Percentiles rank a stretch among this genome's conserved stretches.
Evolutionary conservation across 495 filamentous ascomycete genomes (phyloP).

Genomic region (Aspergillus incahuasiensis): DNA sequence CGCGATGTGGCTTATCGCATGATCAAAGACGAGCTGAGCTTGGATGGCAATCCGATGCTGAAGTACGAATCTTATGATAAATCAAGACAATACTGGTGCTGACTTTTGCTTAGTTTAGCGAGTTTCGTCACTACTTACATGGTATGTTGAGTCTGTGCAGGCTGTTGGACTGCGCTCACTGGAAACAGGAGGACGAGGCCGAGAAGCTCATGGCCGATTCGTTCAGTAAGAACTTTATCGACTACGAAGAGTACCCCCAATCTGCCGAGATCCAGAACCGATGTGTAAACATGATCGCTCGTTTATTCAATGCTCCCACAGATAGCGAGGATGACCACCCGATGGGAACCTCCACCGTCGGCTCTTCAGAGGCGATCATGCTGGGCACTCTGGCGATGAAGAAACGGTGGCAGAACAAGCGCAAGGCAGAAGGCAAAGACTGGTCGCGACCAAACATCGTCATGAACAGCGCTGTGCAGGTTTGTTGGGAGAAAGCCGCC

Average conservation of each 20-base stretch:
- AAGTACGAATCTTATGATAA: slow-evolving; percentile 51
- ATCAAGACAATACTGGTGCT: not conserved
- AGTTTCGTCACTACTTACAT: slow-evolving; percentile 87
- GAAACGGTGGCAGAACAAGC: slow-evolving; percentile 87
- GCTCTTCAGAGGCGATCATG: slow-evolving; percentile 89
- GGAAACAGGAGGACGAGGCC: slow-evolving; percentile 76
- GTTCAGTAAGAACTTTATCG: slow-evolving; percentile 86
- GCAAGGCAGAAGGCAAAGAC: slow-evolving; percentile 73
- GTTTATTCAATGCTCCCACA: slow-evolving; percentile 68
- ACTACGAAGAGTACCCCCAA: slow-evolving; percentile 85
- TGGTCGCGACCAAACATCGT: slow-evolving; percentile 76
- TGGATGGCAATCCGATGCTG: slow-evolving; percentile 50
- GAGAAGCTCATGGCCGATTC: slow-evolving; percentile 83
- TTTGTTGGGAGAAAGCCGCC: slow-evolving; percentile 94
- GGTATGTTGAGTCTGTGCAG: slow-evolving; percentile 40
- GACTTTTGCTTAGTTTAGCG: slow-evolving; percentile 51
- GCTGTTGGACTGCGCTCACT: not conserved
- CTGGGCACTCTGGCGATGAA: slow-evolving; percentile 89
- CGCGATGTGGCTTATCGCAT: slow-evolving; percentile 86
- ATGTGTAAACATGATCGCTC: slow-evolving; percentile 83
- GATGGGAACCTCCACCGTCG: slow-evolving; percentile 82
- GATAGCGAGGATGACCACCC: slow-evolving; percentile 44
- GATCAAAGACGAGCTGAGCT: slow-evolving; percentile 89
- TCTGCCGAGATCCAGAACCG: slow-evolving; percentile 82
- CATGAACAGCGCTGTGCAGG: slow-evolving; percentile 91